Evolutionary conservation across 768 basidiomycete species (phyloP).

Genomic region (Mycena rebaudengoi): DNA sequence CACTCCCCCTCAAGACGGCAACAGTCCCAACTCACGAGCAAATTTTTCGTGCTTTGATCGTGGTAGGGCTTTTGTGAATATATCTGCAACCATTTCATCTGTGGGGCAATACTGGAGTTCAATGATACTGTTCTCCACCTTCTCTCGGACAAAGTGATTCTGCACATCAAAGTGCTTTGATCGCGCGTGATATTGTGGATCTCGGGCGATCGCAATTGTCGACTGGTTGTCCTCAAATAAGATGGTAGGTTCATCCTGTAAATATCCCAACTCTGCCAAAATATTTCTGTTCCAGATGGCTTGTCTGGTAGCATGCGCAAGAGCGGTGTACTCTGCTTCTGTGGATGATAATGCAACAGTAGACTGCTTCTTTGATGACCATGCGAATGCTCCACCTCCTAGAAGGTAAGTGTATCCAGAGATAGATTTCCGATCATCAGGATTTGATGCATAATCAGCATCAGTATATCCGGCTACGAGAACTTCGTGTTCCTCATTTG

Average conservation of each 20-base stretch:
- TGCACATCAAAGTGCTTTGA: constrained; percentile 46
- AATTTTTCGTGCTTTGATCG: constrained; percentile 19
- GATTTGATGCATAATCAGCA: constrained; percentile 15
- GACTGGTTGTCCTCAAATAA: constrained; percentile 37
- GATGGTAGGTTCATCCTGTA: not conserved
- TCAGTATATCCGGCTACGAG: not conserved
- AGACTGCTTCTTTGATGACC: constrained; percentile 32
- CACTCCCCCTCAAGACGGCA: constrained; percentile 32
- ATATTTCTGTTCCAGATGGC: constrained; percentile 29
- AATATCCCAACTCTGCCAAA: constrained; percentile 8
- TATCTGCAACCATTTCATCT: constrained; percentile 43
- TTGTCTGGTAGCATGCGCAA: constrained; percentile 29
- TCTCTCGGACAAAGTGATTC: constrained; percentile 43
- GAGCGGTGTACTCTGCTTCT: constrained; percentile 39
- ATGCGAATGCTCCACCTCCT: constrained; percentile 15
- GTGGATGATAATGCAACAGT: constrained; percentile 30
- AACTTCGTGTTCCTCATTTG: not conserved
- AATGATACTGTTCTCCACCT: constrained; percentile 32
- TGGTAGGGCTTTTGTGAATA: constrained; percentile 46
- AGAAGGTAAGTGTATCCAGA: constrained; percentile 15
- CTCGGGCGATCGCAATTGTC: constrained; percentile 29
- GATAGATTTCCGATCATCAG: constrained; percentile 19
- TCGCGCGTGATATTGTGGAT: constrained; percentile 36
- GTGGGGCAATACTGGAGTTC: constrained; percentile 35
- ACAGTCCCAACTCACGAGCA: constrained; percentile 17